Percentiles rank a stretch among this genome's conserved stretches.
Evolutionary conservation across 164 flowering plant species (phyloP).

Genomic region (Dillenia turbinata): DNA sequence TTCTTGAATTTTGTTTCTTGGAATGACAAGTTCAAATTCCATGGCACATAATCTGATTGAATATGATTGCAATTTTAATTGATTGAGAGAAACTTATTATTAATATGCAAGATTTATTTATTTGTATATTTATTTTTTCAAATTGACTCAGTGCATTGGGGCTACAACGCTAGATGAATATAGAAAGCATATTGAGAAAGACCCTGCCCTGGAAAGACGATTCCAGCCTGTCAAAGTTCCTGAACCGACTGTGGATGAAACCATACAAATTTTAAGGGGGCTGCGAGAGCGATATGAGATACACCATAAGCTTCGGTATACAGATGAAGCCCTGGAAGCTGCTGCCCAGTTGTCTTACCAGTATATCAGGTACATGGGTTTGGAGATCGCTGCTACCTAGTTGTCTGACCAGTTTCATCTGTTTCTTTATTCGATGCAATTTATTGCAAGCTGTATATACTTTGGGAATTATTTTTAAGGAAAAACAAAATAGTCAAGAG

Average conservation of each 20-base stretch:
- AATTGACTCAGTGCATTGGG: conserved; percentile 77
- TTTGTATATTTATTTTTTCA: background rate
- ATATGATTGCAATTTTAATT: background rate
- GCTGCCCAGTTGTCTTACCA: conserved; percentile 88
- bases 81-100: background rate
- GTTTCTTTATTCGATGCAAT: too few species aligned
- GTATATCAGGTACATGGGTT: conserved; percentile 60
- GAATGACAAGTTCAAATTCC: too few species aligned
- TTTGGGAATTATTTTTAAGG: too few species aligned
- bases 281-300: conserved; percentile 91
- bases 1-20: too few species aligned
- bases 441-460: too few species aligned
- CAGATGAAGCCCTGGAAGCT: conserved; percentile 85
- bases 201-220: conserved; percentile 92
- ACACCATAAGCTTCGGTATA: conserved; percentile 95
- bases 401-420: too few species aligned
- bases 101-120: background rate
- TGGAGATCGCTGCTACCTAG: too few species aligned
- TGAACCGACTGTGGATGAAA: conserved; percentile 90
- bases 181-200: conserved; percentile 96
- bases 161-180: conserved; percentile 98
- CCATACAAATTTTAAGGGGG: conserved; percentile 83
- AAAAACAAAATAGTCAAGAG: too few species aligned
- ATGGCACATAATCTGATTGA: too few species aligned
- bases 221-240: conserved; percentile 98